Base-by-base conservation (phyloP, 2,329 filamentous ascomycete species). In the Emmonsiellopsis sp. region DNA sequence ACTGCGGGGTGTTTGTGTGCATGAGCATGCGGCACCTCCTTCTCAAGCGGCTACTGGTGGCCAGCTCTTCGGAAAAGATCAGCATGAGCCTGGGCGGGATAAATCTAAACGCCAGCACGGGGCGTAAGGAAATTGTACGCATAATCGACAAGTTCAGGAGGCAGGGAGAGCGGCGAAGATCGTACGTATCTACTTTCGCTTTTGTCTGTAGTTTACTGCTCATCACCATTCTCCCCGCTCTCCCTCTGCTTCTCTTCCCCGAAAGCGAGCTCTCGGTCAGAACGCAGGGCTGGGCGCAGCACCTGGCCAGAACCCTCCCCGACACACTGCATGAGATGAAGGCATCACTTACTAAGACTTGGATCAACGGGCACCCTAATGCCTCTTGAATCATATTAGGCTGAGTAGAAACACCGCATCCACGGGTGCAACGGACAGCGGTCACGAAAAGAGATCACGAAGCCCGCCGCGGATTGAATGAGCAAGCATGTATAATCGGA, bases 1-100 rank as follows among this genome's bases (percentile, higher is more conserved):
- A 98, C 70, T 98, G 93, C 62, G 93, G 93, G 15, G 89, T 98
- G 0, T 97, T 91, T 68, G 93, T 98, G 2, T 97, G 93, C 69
- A 81, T 97, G 59, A 80, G 92, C 57, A 98, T 98, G 91, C 84
- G 90, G 48, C 87, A 96, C 71, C 74, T 98, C n/a, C 79, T 98
- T 15, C 77, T 96, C 50, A 91, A 90, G 71, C 79, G 88, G 54
- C 76, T 98, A 26, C 74, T 98, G 54, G 82, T 80, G 60, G 89
- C 88, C 7, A 86, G 89, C 65, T 84, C 87, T 2, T 81, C 82
- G 57, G 84, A 92, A 68, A 95, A 95, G 73, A 86, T 97, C 10
- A 91, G 84, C 57, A 97, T 98, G 93, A 93, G 87, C 65, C 86
- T 97, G 80, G 83, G 81, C 5, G 88, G 87, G 26, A 90, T 89